A percentile compares a stretch with the other conserved stretches of the same genome.
These are phyloP conservation scores for Sextonia rubra DNA, from an alignment of 164 flowering plant genomes.

Conservation along the genomic window DNA sequence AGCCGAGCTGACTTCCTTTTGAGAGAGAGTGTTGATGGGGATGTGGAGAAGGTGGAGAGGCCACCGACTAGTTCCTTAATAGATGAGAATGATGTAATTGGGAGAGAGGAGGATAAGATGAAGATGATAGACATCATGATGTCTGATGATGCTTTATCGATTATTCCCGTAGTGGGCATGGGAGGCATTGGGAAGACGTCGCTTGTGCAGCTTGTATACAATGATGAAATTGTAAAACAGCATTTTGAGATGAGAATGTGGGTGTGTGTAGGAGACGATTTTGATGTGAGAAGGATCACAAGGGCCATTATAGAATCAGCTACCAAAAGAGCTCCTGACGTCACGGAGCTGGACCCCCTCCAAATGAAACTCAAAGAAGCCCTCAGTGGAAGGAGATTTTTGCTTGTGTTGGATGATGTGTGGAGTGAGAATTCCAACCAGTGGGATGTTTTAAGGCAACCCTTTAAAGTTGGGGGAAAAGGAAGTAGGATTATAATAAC, in stretches of 20 bases:
- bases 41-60: background rate
- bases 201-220: constrained; percentile 12
- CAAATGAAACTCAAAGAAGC: background rate
- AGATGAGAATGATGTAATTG: background rate
- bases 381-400: constrained; percentile 6
- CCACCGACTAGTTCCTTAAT: background rate
- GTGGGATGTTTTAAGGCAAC: constrained; percentile 4
- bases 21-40: background rate
- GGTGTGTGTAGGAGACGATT: constrained; percentile 7
- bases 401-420: constrained; percentile 18
- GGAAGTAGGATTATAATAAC: constrained; percentile 21
- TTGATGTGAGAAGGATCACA: background rate
- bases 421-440: constrained; percentile 12
- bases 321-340: background rate
- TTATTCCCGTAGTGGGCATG: constrained; percentile 9
- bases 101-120: constrained; percentile 7
- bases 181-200: constrained; percentile 17
- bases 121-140: background rate
- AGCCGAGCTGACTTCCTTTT: background rate
- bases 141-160: background rate
- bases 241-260: constrained; percentile 6
- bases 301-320: constrained; percentile 2
- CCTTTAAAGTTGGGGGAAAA: constrained; percentile 7
- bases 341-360: background rate
- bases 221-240: background rate